phyloP scores from a whole-genome alignment of 805 yeast species.

The Nakazawaea ernobii region DNA sequence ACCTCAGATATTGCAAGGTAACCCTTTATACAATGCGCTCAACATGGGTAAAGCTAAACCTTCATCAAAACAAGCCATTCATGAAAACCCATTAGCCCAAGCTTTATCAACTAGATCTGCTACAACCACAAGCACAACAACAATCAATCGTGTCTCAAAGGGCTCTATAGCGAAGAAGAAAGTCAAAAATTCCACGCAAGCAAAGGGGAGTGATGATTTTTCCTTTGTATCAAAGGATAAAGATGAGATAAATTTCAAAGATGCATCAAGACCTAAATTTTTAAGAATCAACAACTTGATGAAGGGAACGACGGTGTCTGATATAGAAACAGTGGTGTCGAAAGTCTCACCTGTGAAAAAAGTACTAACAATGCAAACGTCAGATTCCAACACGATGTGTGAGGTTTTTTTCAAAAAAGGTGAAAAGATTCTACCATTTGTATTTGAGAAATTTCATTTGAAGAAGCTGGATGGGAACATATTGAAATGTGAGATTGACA shows the following conservation, averaged over 20 bases:
- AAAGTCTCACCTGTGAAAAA: constrained; percentile 16
- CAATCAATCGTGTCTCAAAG: no score
- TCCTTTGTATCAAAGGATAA: background rate
- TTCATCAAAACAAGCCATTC: background rate
- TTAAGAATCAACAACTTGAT: constrained; percentile 25
- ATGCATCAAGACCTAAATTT: constrained; percentile 18
- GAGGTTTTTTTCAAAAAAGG: constrained; percentile 25
- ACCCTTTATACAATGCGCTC: background rate
- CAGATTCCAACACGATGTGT: constrained; percentile 23
- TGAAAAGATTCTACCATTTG: constrained; percentile 23
- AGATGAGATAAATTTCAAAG: constrained; percentile 16
- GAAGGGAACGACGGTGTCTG: constrained; percentile 23
- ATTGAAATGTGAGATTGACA: constrained; percentile 26
- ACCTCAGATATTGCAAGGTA: background rate
- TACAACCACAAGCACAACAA: background rate
- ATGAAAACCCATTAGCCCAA: background rate
- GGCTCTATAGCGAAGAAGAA: background rate
- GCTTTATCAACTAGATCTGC: background rate
- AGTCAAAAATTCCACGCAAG: background rate
- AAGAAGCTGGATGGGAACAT: constrained; percentile 44
- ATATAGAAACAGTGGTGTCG: constrained; percentile 21
- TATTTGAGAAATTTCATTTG: constrained; percentile 30
- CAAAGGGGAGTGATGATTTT: background rate
- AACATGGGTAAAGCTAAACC: background rate
- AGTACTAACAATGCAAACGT: constrained; percentile 21